Conservation (phyloP, 495 filamentous ascomycete genomes). For the Echria macrotheca region DNA sequence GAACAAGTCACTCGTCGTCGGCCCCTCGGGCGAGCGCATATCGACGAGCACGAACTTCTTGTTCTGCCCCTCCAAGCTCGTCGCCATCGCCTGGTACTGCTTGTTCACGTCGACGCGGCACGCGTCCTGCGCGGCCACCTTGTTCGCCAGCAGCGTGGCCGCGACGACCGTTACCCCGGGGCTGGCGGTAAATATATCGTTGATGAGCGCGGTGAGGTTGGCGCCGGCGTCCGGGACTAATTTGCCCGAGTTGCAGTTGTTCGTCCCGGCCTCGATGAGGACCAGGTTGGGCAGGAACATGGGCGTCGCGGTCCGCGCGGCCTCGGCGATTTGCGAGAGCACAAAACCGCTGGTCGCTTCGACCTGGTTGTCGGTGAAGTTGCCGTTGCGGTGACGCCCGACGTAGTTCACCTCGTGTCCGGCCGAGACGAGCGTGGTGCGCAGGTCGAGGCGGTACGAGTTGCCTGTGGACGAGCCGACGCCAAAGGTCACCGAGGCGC, state of each 20-base stretch:
- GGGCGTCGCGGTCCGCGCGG: conserved; percentile 26
- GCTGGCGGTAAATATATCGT: conserved; percentile 33
- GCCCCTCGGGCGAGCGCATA: conserved; percentile 21
- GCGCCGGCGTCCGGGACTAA: conserved; percentile 25
- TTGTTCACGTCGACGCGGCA: conserved; percentile 30
- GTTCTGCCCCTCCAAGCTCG: conserved; percentile 17
- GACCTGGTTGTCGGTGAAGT: conserved; percentile 35
- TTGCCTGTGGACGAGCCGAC: conserved; percentile 45
- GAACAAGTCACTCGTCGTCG: conserved; percentile 17
- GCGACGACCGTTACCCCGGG: conserved; percentile 40
- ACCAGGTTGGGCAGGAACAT: conserved; percentile 34
- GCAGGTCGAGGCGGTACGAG: conserved; percentile 48
- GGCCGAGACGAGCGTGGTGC: conserved; percentile 30
- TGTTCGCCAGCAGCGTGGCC: conserved; percentile 41
- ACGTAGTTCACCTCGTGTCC: conserved; percentile 35
- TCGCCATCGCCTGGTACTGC: conserved; percentile 27
- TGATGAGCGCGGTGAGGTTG: conserved; percentile 31
- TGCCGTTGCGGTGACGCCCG: conserved; percentile 30
- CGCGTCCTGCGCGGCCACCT: conserved; percentile 30
- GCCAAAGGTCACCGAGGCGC: conserved; percentile 55
- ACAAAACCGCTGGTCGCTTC: conserved; percentile 35
- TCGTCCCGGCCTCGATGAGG: conserved; percentile 37
- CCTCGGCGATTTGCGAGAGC: conserved; percentile 29
- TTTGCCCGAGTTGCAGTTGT: conserved; percentile 28
- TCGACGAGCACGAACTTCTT: conserved; percentile 27